phyloP scores from a whole-genome alignment of 2,329 filamentous ascomycete genomes.

The Neobulgaria alba region DNA sequence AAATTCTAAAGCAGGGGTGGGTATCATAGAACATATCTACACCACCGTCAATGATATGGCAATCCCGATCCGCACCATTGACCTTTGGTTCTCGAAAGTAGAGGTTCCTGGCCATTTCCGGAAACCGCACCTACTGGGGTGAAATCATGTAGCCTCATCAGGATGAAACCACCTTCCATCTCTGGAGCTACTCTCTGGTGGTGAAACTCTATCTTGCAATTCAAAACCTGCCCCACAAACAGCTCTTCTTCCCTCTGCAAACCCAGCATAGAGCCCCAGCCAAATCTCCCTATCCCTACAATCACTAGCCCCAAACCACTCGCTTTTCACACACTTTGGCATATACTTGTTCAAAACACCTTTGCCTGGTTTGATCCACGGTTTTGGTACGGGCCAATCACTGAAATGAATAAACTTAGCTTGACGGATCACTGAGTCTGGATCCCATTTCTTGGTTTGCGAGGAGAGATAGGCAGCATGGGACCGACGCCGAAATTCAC shows the following conservation, averaged over 20 bases:
- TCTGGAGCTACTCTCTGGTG: slow-evolving; percentile 10
- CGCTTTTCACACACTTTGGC: slow-evolving; percentile 21
- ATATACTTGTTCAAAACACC: slow-evolving; percentile 25
- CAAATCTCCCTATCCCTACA: slow-evolving; percentile 23
- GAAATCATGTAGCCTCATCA: too few relatives aligned
- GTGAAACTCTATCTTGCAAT: slow-evolving; percentile 15
- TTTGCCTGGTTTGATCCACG: slow-evolving; percentile 35
- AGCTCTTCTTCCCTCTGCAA: slow-evolving; percentile 17
- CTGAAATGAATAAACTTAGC: slow-evolving; percentile 52
- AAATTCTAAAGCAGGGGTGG: too few relatives aligned
- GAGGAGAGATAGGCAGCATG: slow-evolving; percentile 43
- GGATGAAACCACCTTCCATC: slow-evolving; percentile 19
- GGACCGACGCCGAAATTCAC: slow-evolving; percentile 45
- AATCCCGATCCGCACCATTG: too few relatives aligned
- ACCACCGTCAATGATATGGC: too few relatives aligned
- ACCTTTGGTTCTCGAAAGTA: too few relatives aligned
- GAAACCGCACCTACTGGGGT: too few relatives aligned
- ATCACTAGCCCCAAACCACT: slow-evolving; percentile 25
- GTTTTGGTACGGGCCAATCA: slow-evolving; percentile 53
- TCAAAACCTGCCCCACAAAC: slow-evolving; percentile 25
- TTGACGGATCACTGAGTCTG: slow-evolving; percentile 39
- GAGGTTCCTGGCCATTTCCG: too few relatives aligned
- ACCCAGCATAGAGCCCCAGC: slow-evolving; percentile 22
- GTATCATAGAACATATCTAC: too few relatives aligned
- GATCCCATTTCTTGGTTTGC: slow-evolving; percentile 42